A percentile compares a stretch with the other conserved stretches of the same genome.
Conservation (phyloP, 2,329 filamentous ascomycete genomes). For the Magnaporthiopsis poae region DNA sequence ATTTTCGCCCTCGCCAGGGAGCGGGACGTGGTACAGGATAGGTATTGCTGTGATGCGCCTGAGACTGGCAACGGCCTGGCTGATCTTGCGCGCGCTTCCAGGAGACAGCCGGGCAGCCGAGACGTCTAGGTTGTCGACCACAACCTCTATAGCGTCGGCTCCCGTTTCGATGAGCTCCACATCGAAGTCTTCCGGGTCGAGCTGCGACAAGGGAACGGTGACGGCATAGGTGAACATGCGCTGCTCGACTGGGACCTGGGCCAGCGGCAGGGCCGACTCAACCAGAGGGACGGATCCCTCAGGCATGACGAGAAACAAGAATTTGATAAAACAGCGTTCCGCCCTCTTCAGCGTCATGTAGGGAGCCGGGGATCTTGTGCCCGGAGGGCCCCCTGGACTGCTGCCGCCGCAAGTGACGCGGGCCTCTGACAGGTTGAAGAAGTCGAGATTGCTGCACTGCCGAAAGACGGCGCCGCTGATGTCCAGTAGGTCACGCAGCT, state of each 20-base stretch:
- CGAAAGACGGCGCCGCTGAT: constrained; percentile 50
- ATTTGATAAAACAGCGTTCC: constrained; percentile 60
- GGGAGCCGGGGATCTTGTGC: constrained; percentile 37
- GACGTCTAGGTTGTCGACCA: constrained; percentile 32
- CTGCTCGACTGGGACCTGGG: constrained; percentile 48
- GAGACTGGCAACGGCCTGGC: constrained; percentile 48
- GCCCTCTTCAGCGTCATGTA: constrained; percentile 59
- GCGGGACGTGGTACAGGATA: constrained; percentile 43
- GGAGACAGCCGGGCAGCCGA: constrained; percentile 14
- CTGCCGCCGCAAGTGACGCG: constrained; percentile 20
- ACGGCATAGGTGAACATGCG: constrained; percentile 59
- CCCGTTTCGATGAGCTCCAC: constrained; percentile 58
- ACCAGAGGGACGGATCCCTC: constrained; percentile 45
- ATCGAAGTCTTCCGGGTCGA: constrained; percentile 45
- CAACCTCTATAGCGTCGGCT: constrained; percentile 56
- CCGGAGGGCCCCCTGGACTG: constrained; percentile 21
- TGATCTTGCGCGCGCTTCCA: constrained; percentile 40
- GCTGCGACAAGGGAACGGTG: constrained; percentile 47
- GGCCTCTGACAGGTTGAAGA: constrained; percentile 61
- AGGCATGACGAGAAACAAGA: constrained; percentile 52
- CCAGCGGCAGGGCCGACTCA: constrained; percentile 56
- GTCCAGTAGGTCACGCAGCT: constrained; percentile 48
- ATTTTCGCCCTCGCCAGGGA: constrained; percentile 17
- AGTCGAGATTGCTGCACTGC: constrained; percentile 63
- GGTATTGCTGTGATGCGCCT: constrained; percentile 53